Conservation (phyloP, 2,329 filamentous ascomycete genomes). For the Huntiella decipiens region DNA sequence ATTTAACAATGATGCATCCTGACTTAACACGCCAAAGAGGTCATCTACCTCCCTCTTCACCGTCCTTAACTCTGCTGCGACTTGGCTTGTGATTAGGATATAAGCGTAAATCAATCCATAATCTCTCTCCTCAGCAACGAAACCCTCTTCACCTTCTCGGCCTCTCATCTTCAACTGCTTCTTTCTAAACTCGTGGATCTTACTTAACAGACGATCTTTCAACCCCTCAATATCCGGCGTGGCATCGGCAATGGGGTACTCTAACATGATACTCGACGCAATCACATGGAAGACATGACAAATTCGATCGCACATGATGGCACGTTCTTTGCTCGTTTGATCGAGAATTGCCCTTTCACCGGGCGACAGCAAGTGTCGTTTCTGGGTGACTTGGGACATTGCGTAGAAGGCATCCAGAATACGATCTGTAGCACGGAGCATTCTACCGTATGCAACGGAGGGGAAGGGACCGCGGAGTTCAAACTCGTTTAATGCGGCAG, state of each 20-base stretch:
- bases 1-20: slow-evolving; percentile 24
- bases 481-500: slow-evolving; percentile 64
- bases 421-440: slow-evolving; percentile 61
- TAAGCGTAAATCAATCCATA: slow-evolving; percentile 90
- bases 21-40: slow-evolving; percentile 43
- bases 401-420: slow-evolving; percentile 90
- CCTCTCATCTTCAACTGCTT: slow-evolving; percentile 28
- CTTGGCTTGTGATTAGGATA: slow-evolving; percentile 48
- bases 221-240: slow-evolving; percentile 66
- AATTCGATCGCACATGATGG: slow-evolving; percentile 67
- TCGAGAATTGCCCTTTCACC: slow-evolving; percentile 67
- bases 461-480: slow-evolving; percentile 79
- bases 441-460: slow-evolving; percentile 47
- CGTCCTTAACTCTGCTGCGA: slow-evolving; percentile 43
- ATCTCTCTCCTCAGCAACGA: slow-evolving; percentile 50
- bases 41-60: slow-evolving; percentile 42
- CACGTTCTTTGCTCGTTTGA: slow-evolving; percentile 62
- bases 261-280: slow-evolving; percentile 80
- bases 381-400: slow-evolving; percentile 82
- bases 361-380: slow-evolving; percentile 53
- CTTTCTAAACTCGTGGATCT: slow-evolving; percentile 72
- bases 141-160: slow-evolving; percentile 15
- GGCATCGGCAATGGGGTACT: slow-evolving; percentile 80
- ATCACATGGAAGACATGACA: slow-evolving; percentile 77
- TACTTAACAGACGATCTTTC: slow-evolving; percentile 66